phyloP scores from a whole-genome alignment of 805 yeast genomes.

The Schwanniomyces vanrijiae region DNA sequence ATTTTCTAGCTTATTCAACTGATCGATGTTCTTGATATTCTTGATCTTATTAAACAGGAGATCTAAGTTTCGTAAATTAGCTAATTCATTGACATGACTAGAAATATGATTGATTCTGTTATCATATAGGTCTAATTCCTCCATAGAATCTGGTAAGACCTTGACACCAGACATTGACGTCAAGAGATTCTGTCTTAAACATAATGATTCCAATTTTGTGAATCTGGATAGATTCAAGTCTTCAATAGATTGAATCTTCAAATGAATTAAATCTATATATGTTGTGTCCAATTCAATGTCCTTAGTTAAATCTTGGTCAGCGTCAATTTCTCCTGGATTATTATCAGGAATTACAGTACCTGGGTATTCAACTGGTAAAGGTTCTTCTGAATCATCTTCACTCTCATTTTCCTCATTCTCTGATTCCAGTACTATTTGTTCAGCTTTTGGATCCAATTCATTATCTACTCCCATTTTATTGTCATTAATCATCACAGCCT shows the following conservation, averaged over 20 bases:
- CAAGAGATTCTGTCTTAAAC: constrained; percentile 81
- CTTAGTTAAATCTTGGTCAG: constrained; percentile 65
- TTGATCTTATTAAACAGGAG: constrained; percentile 87
- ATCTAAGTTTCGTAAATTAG: constrained; percentile 62
- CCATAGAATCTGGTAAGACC: constrained; percentile 68
- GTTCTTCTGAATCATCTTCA: constrained; percentile 30
- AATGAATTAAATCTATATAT: constrained; percentile 64
- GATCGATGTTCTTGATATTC: constrained; percentile 75
- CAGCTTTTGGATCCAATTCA: background rate
- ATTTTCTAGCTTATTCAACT: constrained; percentile 59
- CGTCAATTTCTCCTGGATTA: constrained; percentile 55
- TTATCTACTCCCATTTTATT: constrained; percentile 9
- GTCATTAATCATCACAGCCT: background rate
- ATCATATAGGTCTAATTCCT: constrained; percentile 87
- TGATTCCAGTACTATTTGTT: constrained; percentile 9
- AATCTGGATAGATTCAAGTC: constrained; percentile 62
- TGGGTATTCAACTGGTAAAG: constrained; percentile 42
- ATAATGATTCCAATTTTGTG: constrained; percentile 53
- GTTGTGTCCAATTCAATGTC: constrained; percentile 59
- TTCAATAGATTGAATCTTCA: constrained; percentile 64
- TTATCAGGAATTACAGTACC: constrained; percentile 46
- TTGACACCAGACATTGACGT: constrained; percentile 55
- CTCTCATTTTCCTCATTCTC: constrained; percentile 22
- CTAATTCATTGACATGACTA: constrained; percentile 60
- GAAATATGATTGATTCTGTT: constrained; percentile 87